These are phyloP conservation scores for Spathaspora girioi DNA, from an alignment of 805 yeast genomes.

Conservation along the genomic window DNA sequence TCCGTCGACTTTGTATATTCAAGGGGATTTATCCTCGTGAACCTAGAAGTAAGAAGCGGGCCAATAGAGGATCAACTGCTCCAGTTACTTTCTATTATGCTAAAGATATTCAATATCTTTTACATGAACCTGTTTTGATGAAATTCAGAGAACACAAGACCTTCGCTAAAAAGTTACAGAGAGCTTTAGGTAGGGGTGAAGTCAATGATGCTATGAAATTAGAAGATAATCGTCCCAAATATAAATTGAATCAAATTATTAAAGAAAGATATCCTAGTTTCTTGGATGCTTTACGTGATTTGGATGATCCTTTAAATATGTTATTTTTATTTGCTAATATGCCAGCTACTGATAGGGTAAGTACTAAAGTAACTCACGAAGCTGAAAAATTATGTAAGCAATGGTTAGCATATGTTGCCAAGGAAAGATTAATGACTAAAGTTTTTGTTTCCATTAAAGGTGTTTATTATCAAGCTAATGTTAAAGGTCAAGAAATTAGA, in stretches of 20 bases:
- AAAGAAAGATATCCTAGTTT: constrained; percentile 96
- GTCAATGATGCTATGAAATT: constrained; percentile 81
- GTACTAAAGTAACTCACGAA: constrained; percentile 77
- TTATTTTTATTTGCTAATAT: constrained; percentile 87
- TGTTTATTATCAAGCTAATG: constrained; percentile 87
- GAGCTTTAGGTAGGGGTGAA: constrained; percentile 90
- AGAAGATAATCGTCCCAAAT: constrained; percentile 76
- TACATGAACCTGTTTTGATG: constrained; percentile 90
- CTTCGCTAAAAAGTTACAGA: constrained; percentile 85
- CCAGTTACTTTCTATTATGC: constrained; percentile 91
- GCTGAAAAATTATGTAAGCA: constrained; percentile 86
- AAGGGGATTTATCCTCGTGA: constrained; percentile 98
- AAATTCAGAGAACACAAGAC: constrained; percentile 95
- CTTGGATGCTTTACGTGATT: constrained; percentile 84
- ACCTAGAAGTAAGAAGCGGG: constrained; percentile 92
- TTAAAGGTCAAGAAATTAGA: constrained; percentile 87
- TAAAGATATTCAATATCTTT: constrained; percentile 89
- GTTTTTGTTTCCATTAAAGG: constrained; percentile 97
- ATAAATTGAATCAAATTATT: constrained; percentile 84
- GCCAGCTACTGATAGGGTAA: constrained; percentile 87
- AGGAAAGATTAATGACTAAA: constrained; percentile 75
- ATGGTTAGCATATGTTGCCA: constrained; percentile 92
- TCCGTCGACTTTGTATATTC: constrained; percentile 94
- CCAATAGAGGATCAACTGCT: constrained; percentile 96
- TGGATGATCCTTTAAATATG: constrained; percentile 96